Conservation (phyloP, 495 filamentous ascomycete species). For the Daldinia bambusicola region DNA sequence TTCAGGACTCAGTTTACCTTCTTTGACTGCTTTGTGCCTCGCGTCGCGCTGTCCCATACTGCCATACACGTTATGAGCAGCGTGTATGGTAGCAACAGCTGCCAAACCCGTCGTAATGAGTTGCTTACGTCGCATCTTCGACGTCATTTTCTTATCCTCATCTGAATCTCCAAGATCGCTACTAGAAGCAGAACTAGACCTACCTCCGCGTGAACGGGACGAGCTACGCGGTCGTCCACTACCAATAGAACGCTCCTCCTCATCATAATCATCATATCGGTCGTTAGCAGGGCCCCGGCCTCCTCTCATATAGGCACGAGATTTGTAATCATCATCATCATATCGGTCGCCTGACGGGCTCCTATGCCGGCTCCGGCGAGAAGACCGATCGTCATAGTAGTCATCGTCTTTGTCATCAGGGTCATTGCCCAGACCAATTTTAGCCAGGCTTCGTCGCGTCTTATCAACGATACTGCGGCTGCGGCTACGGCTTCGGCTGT, state of each 20-base stretch:
- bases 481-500: conserved; percentile 63
- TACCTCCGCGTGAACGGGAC: conserved; percentile 50
- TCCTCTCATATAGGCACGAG: conserved; percentile 58
- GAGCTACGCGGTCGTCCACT: conserved; percentile 51
- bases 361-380: conserved; percentile 46
- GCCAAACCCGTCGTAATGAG: conserved; percentile 84
- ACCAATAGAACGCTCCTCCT: conserved; percentile 56
- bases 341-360: conserved; percentile 53
- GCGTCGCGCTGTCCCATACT: conserved; percentile 79
- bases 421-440: conserved; percentile 57
- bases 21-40: conserved; percentile 72
- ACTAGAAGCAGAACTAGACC: conserved; percentile 62
- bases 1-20: conserved; percentile 77
- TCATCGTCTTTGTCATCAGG: conserved; percentile 57
- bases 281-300: conserved; percentile 49
- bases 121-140: conserved; percentile 86
- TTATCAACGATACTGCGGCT: conserved; percentile 62
- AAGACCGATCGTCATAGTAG: conserved; percentile 47
- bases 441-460: conserved; percentile 58
- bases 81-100: conserved; percentile 88
- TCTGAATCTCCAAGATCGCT: conserved; percentile 76
- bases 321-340: conserved; percentile 63
- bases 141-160: conserved; percentile 77
- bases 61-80: conserved; percentile 80
- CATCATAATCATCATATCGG: conserved; percentile 62